Base-by-base conservation (phyloP, 345 rosid species). In the Combretum micranthum region DNA sequence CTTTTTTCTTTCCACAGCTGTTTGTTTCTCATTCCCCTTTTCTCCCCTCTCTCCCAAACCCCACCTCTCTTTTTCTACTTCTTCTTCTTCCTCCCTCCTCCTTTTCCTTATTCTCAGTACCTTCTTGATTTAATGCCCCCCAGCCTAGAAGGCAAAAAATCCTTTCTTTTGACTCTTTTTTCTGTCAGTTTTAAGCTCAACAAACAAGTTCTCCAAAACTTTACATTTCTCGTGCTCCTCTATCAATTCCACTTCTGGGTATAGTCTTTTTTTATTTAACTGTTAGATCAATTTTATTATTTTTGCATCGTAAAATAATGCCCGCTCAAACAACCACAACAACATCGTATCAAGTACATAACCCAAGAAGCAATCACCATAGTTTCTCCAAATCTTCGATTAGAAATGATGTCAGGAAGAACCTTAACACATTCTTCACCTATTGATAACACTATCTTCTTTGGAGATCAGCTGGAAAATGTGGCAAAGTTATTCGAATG, bases 311-410 rank as follows among this genome's bases (percentile, higher is more conserved):
- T 4, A 20, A 10, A 16, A 62, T 55, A 64, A 86, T 87, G 96
- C 96, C 88, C 59, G 80, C 75, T 20, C 15, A 46, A 57, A 39
- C 55, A 67, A 54, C 32, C 74, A 42, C 52, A 37, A 50, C 43
- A 48, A 43, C 49, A 49, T 4, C 32, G 52, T 23, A 17, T 32
- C 39, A 32, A 11, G 9, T 32, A 32, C 73, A 64, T 4, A 65
- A 49, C 57, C 52, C 62, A 7, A 39, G 43, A 14, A 53, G 45
- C 12, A 64, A 32, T 11, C 62, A 65, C 60, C 53, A n/a, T 23
- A 68, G 66, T 51, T 71, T 53, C 62, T 16, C 64, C 69, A 64
- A 63, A 42, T 67, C 56, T 14, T 44, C 53, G 45, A 25, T 49
- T 13, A 62, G 47, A 39, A 57, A 52, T 8, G 42, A 56, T 12